Conservation (phyloP, 2,329 filamentous ascomycete species). For the Ascochyta pisi region DNA sequence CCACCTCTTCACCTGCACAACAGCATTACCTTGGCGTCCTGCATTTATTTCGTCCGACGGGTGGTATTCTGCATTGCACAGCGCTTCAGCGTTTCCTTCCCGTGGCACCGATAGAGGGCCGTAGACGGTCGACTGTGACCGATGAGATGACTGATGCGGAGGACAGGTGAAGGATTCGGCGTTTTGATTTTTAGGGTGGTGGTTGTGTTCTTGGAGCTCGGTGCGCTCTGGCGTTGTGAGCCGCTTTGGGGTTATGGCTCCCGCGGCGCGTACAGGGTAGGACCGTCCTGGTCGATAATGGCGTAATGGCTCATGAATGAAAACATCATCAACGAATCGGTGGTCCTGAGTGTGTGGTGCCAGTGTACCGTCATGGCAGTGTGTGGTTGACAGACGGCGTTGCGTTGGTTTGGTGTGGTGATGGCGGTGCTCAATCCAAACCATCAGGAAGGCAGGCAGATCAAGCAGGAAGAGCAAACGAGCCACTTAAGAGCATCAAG, state of each 20-base stretch:
- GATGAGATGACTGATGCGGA: constrained; percentile 1
- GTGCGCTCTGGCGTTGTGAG: constrained; percentile 16
- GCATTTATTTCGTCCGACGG: constrained; percentile 20
- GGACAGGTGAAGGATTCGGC: constrained; percentile 13
- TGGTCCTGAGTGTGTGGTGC: not conserved
- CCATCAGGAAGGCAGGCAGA: not conserved
- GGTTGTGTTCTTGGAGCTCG: not conserved
- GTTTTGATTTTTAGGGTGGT: constrained; percentile 11
- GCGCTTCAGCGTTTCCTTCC: constrained; percentile 42
- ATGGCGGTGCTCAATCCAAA: not conserved
- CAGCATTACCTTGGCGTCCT: constrained; percentile 43
- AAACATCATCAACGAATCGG: not conserved
- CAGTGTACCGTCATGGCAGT: constrained; percentile 29
- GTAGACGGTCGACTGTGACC: constrained; percentile 7
- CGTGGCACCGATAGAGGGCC: constrained; percentile 23
- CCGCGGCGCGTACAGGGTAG: constrained; percentile 24
- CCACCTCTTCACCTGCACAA: constrained; percentile 34
- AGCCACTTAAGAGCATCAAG: not conserved
- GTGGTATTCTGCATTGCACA: constrained; percentile 26
- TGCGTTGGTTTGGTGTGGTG: not conserved
- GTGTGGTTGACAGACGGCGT: not conserved
- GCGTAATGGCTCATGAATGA: constrained; percentile 17
- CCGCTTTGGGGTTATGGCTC: constrained; percentile 24
- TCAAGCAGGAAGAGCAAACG: not conserved
- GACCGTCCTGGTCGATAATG: constrained; percentile 20